Evolutionary conservation across 768 basidiomycete genomes (phyloP), one percentile per base, ranked within the genome.

Genomic region (Dendrothele bispora): DNA sequence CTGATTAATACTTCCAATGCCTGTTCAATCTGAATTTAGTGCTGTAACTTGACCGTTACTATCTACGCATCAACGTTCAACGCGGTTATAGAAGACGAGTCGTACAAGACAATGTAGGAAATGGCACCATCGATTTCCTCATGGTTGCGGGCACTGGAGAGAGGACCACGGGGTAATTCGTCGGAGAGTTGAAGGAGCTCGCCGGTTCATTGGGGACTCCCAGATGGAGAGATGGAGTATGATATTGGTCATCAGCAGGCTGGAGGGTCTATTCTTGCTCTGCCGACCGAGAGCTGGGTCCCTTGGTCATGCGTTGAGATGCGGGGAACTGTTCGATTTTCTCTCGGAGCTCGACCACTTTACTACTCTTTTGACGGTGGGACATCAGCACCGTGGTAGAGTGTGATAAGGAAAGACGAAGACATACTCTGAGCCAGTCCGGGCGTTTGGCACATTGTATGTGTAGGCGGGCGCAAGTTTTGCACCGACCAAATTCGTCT

Each of bases 291-390:
- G 84, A 74, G n/a, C n/a, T n/a, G 2, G 79, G 88, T 25, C 89
- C 89, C 67, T 91, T 91, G 66, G 91, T 91, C 86, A 90, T 88
- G 38, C 89, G 89, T 62, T 91, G 87, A 0, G 86, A 78, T 0
- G 86, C 86, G 20, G 91, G 75, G 59, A 88, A 88, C 1, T 69
- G 67, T 68, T 90, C 91, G 60, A 90, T 90, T 67, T 82, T 86
- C 57, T 88, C 86, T n/a, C n/a, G n/a, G n/a, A n/a, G n/a, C n/a
- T n/a, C n/a, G n/a, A 45, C 80, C 83, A 51, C 79, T 76, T 56
- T 70, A 81, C 62, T 88, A 84, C 88, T 91, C n/a, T 14, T 15
- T 26, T n/a, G n/a, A n/a, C n/a, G n/a, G n/a, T 2, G 14, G 4
- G 4, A 34, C 22, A 49, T 39, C 54, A 43, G 49, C 11, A n/a